phyloP scores from a whole-genome alignment of 2,329 filamentous ascomycete species.

The Penicillium palitans region DNA sequence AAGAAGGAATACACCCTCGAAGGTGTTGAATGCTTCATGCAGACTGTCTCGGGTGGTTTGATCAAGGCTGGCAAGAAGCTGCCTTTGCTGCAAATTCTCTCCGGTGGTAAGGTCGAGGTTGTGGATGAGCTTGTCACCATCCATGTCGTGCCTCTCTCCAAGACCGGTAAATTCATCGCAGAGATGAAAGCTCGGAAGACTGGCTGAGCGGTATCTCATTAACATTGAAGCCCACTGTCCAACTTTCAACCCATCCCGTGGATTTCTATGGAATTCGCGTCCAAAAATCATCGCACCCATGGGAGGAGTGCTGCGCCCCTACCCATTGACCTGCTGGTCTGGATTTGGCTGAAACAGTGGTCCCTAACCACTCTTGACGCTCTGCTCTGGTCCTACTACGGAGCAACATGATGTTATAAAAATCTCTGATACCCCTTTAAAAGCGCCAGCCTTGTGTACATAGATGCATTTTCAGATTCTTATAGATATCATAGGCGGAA shows the following conservation, averaged over 20 bases:
- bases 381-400: not conserved
- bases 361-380: not conserved
- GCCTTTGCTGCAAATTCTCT: constrained; percentile 70
- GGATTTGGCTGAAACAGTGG: not conserved
- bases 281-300: not conserved
- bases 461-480: constrained; percentile 5
- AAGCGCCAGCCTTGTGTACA: constrained; percentile 3
- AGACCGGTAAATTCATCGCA: constrained; percentile 72
- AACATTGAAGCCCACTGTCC: not conserved
- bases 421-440: constrained; percentile 6
- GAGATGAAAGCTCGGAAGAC: constrained; percentile 76
- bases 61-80: constrained; percentile 90
- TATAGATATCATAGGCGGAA: constrained; percentile 5
- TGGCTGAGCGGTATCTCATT: constrained; percentile 21
- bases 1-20: constrained; percentile 64
- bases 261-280: not conserved
- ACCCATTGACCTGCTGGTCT: not conserved
- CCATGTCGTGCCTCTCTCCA: constrained; percentile 73
- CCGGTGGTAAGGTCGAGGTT: constrained; percentile 76
- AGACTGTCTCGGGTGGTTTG: constrained; percentile 75
- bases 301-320: not conserved
- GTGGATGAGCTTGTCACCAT: constrained; percentile 82
- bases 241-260: not conserved
- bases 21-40: constrained; percentile 82
- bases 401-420: constrained; percentile 1